Evolutionary conservation across 2,329 filamentous ascomycete species (phyloP).

Genomic region (Cryphonectria nitschkei): DNA sequence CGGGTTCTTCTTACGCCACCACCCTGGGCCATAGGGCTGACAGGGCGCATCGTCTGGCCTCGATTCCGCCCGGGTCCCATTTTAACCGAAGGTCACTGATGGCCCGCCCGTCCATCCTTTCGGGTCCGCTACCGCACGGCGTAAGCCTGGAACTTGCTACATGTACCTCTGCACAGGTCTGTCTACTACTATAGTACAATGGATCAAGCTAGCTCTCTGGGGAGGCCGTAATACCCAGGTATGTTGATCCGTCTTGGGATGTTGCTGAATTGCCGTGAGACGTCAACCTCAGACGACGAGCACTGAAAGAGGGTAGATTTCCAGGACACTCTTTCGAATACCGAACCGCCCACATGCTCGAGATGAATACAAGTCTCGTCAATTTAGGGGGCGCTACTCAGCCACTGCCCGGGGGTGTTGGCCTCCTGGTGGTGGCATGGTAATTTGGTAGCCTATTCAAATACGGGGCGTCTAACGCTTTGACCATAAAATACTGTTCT

Average conservation of each 20-base stretch:
- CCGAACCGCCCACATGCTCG: background rate
- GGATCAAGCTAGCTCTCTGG: background rate
- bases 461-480: background rate
- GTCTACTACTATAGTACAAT: background rate
- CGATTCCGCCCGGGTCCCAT: background rate
- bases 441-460: conserved; percentile 3
- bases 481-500: background rate
- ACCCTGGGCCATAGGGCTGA: conserved; percentile 24
- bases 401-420: background rate
- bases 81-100: background rate
- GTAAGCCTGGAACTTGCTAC: background rate
- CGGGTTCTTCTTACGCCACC: background rate
- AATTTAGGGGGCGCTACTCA: background rate
- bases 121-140: background rate
- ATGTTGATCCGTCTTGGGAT: background rate
- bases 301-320: background rate
- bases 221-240: background rate
- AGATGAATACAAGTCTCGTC: background rate
- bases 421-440: background rate
- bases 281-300: background rate
- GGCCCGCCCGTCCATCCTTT: background rate
- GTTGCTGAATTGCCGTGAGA: background rate
- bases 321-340: background rate
- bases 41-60: background rate
- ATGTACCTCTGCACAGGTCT: background rate